Conservation (phyloP, 2,329 filamentous ascomycete genomes). For the Scedosporium dehoogii region DNA sequence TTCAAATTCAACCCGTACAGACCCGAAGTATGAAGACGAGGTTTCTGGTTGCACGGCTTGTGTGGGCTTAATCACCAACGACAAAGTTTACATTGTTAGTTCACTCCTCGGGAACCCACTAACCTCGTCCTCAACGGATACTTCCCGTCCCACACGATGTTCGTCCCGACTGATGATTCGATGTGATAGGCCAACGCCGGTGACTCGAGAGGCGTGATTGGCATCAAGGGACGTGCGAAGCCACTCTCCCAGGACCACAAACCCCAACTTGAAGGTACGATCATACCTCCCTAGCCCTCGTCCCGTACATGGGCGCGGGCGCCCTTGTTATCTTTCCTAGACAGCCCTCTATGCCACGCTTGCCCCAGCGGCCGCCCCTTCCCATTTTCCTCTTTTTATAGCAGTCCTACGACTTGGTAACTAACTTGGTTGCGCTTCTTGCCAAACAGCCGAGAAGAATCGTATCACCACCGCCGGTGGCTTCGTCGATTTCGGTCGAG, state of each 20-base stretch:
- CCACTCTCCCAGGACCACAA: constrained; percentile 99
- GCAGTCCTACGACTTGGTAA: background rate
- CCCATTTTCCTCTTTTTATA: too few species aligned
- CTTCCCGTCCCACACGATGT: background rate
- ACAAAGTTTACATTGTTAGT: constrained; percentile 93
- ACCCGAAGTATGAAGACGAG: constrained; percentile 94
- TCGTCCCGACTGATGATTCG: constrained; percentile 1
- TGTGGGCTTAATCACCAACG: constrained; percentile 75
- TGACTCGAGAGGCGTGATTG: constrained; percentile 88
- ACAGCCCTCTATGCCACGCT: background rate
- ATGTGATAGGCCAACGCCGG: constrained; percentile 76
- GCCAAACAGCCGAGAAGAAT: constrained; percentile 71
- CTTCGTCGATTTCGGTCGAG: constrained; percentile 95
- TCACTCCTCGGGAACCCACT: constrained; percentile 4
- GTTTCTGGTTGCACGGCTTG: constrained; percentile 96
- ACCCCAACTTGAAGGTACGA: constrained; percentile 85
- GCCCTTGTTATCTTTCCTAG: background rate
- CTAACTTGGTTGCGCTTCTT: constrained; percentile 6
- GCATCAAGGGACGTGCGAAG: constrained; percentile 94
- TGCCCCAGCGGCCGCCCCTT: too few species aligned
- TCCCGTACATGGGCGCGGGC: background rate
- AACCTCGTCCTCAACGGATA: background rate
- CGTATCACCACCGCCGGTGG: constrained; percentile 92
- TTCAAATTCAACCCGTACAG: constrained; percentile 34
- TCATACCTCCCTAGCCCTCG: background rate